Evolutionary conservation across 2,329 filamentous ascomycete species (phyloP).

Genomic region (Leptosphaerulina australis): DNA sequence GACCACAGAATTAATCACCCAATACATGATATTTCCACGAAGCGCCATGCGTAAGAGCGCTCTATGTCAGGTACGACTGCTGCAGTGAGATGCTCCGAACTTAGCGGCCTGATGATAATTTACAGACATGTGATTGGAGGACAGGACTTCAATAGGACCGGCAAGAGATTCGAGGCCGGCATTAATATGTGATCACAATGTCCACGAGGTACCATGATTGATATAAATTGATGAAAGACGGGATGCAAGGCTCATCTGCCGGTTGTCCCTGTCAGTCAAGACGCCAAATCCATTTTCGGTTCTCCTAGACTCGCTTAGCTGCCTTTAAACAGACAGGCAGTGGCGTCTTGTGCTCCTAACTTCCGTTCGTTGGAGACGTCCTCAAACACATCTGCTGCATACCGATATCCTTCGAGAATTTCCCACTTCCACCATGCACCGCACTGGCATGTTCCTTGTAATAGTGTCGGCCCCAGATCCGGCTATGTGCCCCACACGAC

Average conservation of each 20-base stretch:
- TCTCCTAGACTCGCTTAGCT: slow-evolving; percentile 35
- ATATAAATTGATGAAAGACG: slow-evolving; percentile 47
- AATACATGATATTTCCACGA: slow-evolving; percentile 8
- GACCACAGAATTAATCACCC: slow-evolving; percentile 2
- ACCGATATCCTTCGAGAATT: slow-evolving; percentile 30
- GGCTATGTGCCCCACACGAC: slow-evolving; percentile 26
- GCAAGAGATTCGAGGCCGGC: slow-evolving; percentile 33
- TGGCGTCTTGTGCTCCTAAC: slow-evolving; percentile 8
- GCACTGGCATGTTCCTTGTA: slow-evolving; percentile 14
- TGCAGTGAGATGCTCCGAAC: slow-evolving; percentile 9
- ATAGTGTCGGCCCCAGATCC: slow-evolving; percentile 9
- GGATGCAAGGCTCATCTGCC: slow-evolving; percentile 39
- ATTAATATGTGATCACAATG: slow-evolving; percentile 41
- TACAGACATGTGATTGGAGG: slow-evolving; percentile 32
- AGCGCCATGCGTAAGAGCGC: slow-evolving; percentile 1
- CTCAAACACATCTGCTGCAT: slow-evolving; percentile 29
- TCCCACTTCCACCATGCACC: slow-evolving; percentile 9
- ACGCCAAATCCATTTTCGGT: slow-evolving; percentile 18
- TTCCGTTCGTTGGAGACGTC: slow-evolving; percentile 25
- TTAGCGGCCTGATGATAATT: slow-evolving; percentile 37
- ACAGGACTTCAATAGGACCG: slow-evolving; percentile 23
- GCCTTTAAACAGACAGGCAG: slow-evolving; percentile 22
- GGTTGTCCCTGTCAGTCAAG: slow-evolving; percentile 22
- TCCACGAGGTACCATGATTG: slow-evolving; percentile 37
- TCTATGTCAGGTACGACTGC: slow-evolving; percentile 16